phyloP scores from a whole-genome alignment of 2,329 filamentous ascomycete genomes.

The Neurospora crassa region DNA sequence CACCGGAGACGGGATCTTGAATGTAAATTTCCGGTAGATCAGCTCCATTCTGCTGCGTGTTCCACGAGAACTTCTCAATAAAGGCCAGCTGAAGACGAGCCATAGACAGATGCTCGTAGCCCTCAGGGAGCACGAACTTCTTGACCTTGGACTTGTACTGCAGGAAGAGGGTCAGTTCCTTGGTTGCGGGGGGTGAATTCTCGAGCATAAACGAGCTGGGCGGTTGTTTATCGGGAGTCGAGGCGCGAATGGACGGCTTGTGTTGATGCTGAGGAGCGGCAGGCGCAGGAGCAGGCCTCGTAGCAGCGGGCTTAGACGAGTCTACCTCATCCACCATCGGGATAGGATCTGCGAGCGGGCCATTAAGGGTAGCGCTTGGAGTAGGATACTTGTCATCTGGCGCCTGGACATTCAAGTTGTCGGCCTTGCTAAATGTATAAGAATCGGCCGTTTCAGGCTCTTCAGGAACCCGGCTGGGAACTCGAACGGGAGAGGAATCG shows the following conservation, averaged over 20 bases:
- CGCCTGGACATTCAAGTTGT: slow-evolving; percentile 43
- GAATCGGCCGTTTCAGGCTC: slow-evolving; percentile 32
- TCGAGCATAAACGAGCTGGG: slow-evolving; percentile 45
- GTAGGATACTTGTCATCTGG: slow-evolving; percentile 54
- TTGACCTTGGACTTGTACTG: slow-evolving; percentile 97
- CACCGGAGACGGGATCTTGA: slow-evolving; percentile 87
- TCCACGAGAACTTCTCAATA: slow-evolving; percentile 99
- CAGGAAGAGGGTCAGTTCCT: slow-evolving; percentile 86
- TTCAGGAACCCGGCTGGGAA: slow-evolving; percentile 54
- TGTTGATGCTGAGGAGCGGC: background rate
- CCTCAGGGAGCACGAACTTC: slow-evolving; percentile 83
- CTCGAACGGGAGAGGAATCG: slow-evolving; percentile 55
- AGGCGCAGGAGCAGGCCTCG: slow-evolving; percentile 3
- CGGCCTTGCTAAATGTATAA: slow-evolving; percentile 19
- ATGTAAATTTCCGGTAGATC: slow-evolving; percentile 97
- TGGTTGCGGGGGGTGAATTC: slow-evolving; percentile 59
- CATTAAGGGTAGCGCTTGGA: slow-evolving; percentile 49
- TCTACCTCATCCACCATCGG: slow-evolving; percentile 25
- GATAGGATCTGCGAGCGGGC: slow-evolving; percentile 43
- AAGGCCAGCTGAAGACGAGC: slow-evolving; percentile 88
- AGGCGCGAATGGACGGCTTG: slow-evolving; percentile 4
- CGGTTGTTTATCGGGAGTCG: slow-evolving; percentile 37
- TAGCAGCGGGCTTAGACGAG: slow-evolving; percentile 7
- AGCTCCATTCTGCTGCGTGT: slow-evolving; percentile 84
- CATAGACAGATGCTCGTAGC: slow-evolving; percentile 74